phyloP scores from a whole-genome alignment of 2,329 filamentous ascomycete genomes.

The Cylindrodendrum hubeiense region DNA sequence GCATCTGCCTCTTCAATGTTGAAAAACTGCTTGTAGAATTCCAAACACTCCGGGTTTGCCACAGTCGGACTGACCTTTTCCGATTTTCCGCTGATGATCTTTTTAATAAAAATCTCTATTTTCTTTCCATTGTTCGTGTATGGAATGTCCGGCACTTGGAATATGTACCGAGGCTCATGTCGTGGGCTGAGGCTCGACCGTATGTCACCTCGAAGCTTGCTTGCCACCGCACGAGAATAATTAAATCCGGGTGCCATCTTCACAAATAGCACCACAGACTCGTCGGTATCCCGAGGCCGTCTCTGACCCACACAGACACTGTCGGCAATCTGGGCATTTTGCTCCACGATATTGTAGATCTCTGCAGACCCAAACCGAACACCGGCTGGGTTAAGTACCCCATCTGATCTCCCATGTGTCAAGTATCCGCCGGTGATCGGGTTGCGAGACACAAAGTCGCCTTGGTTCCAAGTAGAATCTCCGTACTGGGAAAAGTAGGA shows the following conservation, averaged over 20 bases:
- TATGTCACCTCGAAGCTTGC: not conserved
- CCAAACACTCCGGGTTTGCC: constrained; percentile 14
- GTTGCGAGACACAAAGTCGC: constrained; percentile 9
- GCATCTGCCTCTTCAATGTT: not conserved
- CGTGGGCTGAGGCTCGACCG: constrained; percentile 10
- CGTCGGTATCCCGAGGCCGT: constrained; percentile 12
- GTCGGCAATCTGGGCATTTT: constrained; percentile 7
- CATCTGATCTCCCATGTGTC: constrained; percentile 2
- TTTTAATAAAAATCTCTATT: constrained; percentile 23
- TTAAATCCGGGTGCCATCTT: not conserved
- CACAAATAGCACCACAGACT: constrained; percentile 15
- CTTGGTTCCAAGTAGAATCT: constrained; percentile 11
- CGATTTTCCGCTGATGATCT: constrained; percentile 4
- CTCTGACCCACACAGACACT: constrained; percentile 17
- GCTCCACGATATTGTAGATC: constrained; percentile 17
- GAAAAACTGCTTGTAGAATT: not conserved
- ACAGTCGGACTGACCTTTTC: not conserved
- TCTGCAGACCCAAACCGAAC: constrained; percentile 24
- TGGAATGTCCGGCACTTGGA: constrained; percentile 16
- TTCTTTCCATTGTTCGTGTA: constrained; percentile 19
- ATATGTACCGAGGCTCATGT: constrained; percentile 16
- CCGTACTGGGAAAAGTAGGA: constrained; percentile 10
- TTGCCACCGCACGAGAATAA: not conserved
- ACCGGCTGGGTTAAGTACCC: constrained; percentile 22
- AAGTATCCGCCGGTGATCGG: not conserved